Base-by-base conservation (phyloP, 2,329 filamentous ascomycete genomes). In the Bipolaris sorokiniana region DNA sequence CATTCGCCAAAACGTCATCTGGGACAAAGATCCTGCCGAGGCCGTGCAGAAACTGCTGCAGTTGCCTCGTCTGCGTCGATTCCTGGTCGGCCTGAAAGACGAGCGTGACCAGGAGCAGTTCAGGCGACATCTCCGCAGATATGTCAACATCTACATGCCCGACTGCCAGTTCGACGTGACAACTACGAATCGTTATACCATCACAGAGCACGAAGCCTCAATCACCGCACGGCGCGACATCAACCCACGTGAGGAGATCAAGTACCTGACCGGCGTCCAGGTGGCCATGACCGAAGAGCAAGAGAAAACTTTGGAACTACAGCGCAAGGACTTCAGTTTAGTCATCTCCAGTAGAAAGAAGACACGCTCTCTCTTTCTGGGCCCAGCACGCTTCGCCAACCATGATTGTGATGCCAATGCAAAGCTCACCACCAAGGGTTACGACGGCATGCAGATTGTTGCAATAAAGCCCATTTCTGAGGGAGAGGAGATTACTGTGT, bases 321-420 rank as follows among this genome's bases (percentile, higher is more conserved):
- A 88, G 58, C 90, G 95, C 73, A 93, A 94, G 71, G 95, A 99
- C 73, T 99, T 99, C 75, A 97, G 93, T 75, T 93, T 99, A 62
- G 93, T 99, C 31, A 90, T 97, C 71, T 97, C 93, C 61, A 94
- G 92, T 64, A 86, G 95, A 56, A 94, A 90, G 78, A 97, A 96
- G 78, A 89, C 89, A 59, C 90, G 93, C 28, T 96, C 91, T 49
- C 81, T 99, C 40, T 98, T 99, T 73, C 88, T 99, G 73, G 95
- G 95, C 0, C 96, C 95, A 7, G 95, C 95, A 33, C 88, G 95
- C 48, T 98, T 99, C 75, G 92, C 95, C 23, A 99, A 99, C 73
- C 95, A 99, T 77, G 95, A 99, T 76, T 99, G 95, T 78, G 85
- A 90, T 65, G 92, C 95, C 31, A 99, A 98, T 79, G 93, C 93